These are phyloP conservation scores for Lagerstroemia speciosa DNA, from an alignment of 345 rosid species.

Conservation along the genomic window DNA sequence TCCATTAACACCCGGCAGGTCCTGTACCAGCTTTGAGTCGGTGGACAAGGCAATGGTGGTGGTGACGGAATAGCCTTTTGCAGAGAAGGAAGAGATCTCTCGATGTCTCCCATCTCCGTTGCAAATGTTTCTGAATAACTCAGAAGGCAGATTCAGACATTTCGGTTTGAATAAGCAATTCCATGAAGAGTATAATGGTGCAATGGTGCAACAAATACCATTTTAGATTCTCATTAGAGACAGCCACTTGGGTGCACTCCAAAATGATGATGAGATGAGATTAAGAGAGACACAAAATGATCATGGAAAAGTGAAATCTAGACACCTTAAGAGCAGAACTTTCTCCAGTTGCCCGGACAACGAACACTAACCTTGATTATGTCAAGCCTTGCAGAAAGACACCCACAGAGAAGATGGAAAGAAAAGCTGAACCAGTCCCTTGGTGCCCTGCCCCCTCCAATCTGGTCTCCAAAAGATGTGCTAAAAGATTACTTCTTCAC, in stretches of 20 bases:
- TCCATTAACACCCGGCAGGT: neutral
- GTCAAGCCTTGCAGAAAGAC: neutral
- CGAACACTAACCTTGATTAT: neutral
- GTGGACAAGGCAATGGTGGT: constrained; percentile 2
- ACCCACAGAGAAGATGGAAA: neutral
- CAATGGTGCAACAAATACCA: no score
- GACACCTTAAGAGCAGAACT: neutral
- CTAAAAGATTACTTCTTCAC: neutral
- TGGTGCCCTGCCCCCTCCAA: constrained; percentile 5
- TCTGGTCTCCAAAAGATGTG: neutral
- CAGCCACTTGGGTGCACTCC: no score
- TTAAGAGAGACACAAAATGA: no score
- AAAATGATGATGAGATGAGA: no score
- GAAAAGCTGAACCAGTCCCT: neutral
- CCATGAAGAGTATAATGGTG: no score
- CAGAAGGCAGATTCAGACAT: neutral
- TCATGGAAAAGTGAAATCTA: neutral
- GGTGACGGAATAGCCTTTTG: neutral
- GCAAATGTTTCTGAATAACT: neutral
- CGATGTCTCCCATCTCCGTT: neutral
- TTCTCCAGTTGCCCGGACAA: neutral
- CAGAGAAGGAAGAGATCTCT: neutral
- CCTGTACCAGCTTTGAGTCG: neutral
- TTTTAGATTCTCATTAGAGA: no score
- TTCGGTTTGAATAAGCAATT: neutral